Percentiles rank a stretch among this genome's conserved stretches.
phyloP scores from a whole-genome alignment of 1,139 yeast genomes.

The Blastobotrys illinoisensis region DNA sequence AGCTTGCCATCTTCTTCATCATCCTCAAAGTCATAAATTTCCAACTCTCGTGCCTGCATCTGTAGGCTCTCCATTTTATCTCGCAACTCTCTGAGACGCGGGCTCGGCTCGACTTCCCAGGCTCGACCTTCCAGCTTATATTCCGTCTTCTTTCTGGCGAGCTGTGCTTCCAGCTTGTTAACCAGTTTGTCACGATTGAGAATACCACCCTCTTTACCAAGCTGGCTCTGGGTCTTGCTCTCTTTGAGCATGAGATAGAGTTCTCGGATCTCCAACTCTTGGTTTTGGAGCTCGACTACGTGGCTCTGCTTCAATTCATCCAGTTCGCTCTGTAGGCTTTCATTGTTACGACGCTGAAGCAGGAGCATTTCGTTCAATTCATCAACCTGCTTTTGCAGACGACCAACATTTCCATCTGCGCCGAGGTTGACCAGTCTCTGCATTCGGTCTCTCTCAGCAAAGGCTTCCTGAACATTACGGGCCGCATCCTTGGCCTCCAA shows the following conservation, averaged over 20 bases:
- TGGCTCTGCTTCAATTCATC: constrained; percentile 65
- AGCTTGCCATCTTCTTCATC: constrained; percentile 13
- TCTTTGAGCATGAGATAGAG: constrained; percentile 60
- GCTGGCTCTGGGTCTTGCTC: constrained; percentile 21
- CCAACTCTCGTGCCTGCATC: constrained; percentile 78
- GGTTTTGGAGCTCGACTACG: constrained; percentile 73
- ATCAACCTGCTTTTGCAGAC: constrained; percentile 58
- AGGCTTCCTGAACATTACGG: constrained; percentile 69
- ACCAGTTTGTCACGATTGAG: constrained; percentile 38
- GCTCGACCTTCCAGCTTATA: constrained; percentile 48
- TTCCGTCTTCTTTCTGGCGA: constrained; percentile 59
- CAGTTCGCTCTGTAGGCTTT: constrained; percentile 58
- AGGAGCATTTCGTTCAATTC: constrained; percentile 68
- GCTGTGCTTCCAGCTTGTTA: constrained; percentile 48
- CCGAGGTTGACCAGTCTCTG: constrained; percentile 71
- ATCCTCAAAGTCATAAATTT: constrained; percentile 72
- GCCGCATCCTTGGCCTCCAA: constrained; percentile 64
- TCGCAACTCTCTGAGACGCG: constrained; percentile 66
- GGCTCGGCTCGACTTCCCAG: constrained; percentile 67
- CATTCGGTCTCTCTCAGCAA: constrained; percentile 79
- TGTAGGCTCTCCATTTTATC: constrained; percentile 85
- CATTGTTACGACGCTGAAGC: constrained; percentile 63
- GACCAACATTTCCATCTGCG: constrained; percentile 77
- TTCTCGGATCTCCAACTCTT: constrained; percentile 85
- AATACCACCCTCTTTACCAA: constrained; percentile 24